Base-by-base conservation (phyloP, 2,329 filamentous ascomycete species). In the Aspergillus japonicus region DNA sequence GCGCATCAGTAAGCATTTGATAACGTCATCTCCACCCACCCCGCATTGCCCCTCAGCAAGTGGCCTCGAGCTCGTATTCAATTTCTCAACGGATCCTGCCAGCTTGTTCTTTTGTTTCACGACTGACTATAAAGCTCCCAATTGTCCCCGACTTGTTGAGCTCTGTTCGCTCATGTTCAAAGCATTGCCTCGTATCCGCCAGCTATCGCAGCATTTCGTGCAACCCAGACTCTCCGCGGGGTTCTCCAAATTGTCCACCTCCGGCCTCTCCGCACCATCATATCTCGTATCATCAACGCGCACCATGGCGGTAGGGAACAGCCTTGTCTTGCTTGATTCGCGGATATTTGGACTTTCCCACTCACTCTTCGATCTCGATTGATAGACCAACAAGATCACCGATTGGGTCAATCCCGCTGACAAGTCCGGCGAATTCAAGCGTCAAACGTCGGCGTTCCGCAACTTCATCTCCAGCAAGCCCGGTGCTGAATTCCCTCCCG, bases 381-480 rank as follows among this genome's bases (percentile, higher is more conserved):
- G 14, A 47, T 33, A 73, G 70, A 67, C 71, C 6, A 62, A 62
- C 33, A 85, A 84, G 57, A 91, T 96, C 74, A 93, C 92, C 50
- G 86, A 94, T 70, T 96, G 92, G 92, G 92, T 95, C 55, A 83
- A 86, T 63, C 88, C 86, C 50, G 83, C 82, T 68, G 91, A 95
- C 80, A 90, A 87, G 72, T 85, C 86, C 19, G 94, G 94, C 76
- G 92, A 97, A 78, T 98, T 96, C 84, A 96, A 96, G 81, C 89
- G 94, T 63, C 90, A 92, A 75, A 83, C 84, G 63, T 95, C 91
- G 62, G 84, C 87, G 57, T 98, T 98, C 79, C 87, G 95, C 60
- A 86, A 89, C 75, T 90, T 81, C 76, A 90, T 96, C 75, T 91
- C 89, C 33, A 85, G 83, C 63, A 85, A 91, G 67, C 77, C 86